These are phyloP conservation scores for Lupinus albus DNA, from an alignment of 306 rosid species.

Conservation along the genomic window DNA sequence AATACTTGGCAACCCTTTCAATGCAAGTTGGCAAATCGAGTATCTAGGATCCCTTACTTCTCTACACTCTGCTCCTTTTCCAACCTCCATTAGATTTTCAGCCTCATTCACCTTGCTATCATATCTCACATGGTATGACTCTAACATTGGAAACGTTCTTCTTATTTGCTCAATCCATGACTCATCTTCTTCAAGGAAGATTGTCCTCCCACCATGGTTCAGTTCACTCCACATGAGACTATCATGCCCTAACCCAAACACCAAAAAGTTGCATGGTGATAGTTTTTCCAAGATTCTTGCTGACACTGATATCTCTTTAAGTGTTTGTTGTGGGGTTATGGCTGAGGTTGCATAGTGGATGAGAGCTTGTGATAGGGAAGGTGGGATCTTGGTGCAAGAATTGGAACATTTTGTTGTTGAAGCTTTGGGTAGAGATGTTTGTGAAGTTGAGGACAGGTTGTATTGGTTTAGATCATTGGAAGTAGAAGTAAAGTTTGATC, in stretches of 20 bases:
- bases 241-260: conserved; percentile 81
- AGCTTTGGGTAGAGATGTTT: background rate
- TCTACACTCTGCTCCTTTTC: conserved; percentile 62
- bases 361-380: conserved; percentile 54
- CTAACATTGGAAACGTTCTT: conserved; percentile 55
- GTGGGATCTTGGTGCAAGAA: conserved; percentile 57
- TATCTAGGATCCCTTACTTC: conserved; percentile 54
- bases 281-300: conserved; percentile 50
- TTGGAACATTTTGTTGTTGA: conserved; percentile 35
- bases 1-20: conserved; percentile 59
- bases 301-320: conserved; percentile 66
- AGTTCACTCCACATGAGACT: conserved; percentile 85
- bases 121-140: conserved; percentile 62
- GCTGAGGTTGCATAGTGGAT: conserved; percentile 77
- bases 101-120: conserved; percentile 74
- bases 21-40: conserved; percentile 61
- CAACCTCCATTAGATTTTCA: conserved; percentile 58
- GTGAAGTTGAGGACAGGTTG: conserved; percentile 36
- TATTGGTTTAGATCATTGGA: conserved; percentile 29
- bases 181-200: conserved; percentile 78
- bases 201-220: conserved; percentile 63
- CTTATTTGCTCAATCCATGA: conserved; percentile 68
- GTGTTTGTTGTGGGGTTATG: conserved; percentile 76
- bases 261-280: conserved; percentile 81
- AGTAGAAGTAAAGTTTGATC: conserved; percentile 48